Percentiles rank a stretch among this genome's conserved stretches.
Evolutionary conservation across 306 rosid genomes (phyloP).

Genomic region (Cucumis melo): DNA sequence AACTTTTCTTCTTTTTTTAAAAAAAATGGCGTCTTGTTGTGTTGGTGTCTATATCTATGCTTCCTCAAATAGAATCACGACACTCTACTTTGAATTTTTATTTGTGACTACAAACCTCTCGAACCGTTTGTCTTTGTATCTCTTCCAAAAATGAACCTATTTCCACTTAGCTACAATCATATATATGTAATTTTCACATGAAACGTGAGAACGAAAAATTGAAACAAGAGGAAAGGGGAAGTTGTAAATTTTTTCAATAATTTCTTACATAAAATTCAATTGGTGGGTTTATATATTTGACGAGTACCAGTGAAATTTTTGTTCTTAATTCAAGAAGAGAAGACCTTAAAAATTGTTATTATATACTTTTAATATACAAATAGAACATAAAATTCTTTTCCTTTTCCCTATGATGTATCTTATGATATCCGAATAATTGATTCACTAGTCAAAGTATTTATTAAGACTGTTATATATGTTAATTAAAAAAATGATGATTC

Average conservation of each 20-base stretch:
- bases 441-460: not conserved
- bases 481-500: too few relatives aligned
- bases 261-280: not conserved
- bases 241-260: not conserved
- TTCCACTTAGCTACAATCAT: slow-evolving; percentile 73
- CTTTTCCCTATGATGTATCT: not conserved
- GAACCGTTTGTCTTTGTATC: slow-evolving; percentile 73
- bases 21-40: slow-evolving; percentile 25
- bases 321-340: not conserved
- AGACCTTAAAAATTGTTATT: not conserved
- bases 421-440: not conserved
- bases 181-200: slow-evolving; percentile 11
- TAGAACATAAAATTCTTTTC: not conserved
- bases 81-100: slow-evolving; percentile 75
- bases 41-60: too few relatives aligned
- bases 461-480: not conserved
- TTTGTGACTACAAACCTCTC: slow-evolving; percentile 63
- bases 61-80: slow-evolving; percentile 69
- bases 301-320: not conserved
- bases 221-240: not conserved
- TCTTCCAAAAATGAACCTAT: slow-evolving; percentile 80
- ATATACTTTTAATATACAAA: not conserved
- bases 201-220: not conserved
- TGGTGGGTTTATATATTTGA: not conserved
- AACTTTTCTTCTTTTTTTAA: not conserved